These are phyloP conservation scores for Austroboletus eburneus DNA, from an alignment of 768 basidiomycete genomes.

Conservation along the genomic window DNA sequence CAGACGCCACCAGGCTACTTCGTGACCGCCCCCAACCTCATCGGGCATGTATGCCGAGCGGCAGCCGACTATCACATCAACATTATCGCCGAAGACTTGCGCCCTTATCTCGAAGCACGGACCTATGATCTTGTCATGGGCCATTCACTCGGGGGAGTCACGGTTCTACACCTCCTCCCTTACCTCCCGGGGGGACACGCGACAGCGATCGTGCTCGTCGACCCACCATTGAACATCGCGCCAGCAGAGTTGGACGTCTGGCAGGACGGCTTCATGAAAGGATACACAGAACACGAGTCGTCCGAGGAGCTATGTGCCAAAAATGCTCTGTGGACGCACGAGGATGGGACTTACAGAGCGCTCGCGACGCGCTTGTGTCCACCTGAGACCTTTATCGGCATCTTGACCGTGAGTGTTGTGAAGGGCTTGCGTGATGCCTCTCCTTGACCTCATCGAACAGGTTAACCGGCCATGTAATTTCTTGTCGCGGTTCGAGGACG, in stretches of 20 bases:
- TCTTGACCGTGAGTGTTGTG: too few relatives aligned
- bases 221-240: constrained; percentile 11
- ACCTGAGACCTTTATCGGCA: background rate
- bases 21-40: constrained; percentile 24
- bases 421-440: too few relatives aligned
- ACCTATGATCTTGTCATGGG: constrained; percentile 16
- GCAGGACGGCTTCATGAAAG: background rate
- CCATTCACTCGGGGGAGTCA: constrained; percentile 15
- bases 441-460: constrained; percentile 12
- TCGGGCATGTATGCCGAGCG: too few relatives aligned
- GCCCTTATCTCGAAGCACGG: too few relatives aligned
- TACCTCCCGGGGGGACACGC: constrained; percentile 3
- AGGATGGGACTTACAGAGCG: constrained; percentile 5
- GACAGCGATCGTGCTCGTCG: constrained; percentile 17
- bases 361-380: constrained; percentile 14
- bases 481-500: background rate
- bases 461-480: constrained; percentile 19
- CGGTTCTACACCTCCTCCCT: constrained; percentile 6
- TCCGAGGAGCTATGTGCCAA: background rate
- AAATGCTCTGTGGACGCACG: constrained; percentile 16
- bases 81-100: too few relatives aligned
- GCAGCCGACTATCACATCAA: too few relatives aligned
- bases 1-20: constrained; percentile 13
- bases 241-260: background rate
- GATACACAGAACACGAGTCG: background rate